These are phyloP conservation scores for Rhazya stricta DNA, from an alignment of 257 asterid genomes.

Conservation along the genomic window DNA sequence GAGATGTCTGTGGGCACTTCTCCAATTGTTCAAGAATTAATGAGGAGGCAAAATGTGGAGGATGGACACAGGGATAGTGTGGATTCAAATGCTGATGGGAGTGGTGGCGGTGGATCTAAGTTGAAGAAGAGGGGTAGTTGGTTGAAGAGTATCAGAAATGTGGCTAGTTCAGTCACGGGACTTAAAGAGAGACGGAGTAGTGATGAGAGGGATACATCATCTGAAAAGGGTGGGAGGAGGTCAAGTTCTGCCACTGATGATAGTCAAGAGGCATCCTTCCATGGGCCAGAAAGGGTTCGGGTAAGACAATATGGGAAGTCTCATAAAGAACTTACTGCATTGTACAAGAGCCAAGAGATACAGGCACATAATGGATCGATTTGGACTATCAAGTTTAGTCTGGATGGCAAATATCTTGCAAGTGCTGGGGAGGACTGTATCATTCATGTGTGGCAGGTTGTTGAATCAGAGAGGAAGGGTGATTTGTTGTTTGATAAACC, in stretches of 20 bases:
- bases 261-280: slow-evolving; percentile 86
- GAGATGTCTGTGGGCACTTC: slow-evolving; percentile 96
- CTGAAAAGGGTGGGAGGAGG: slow-evolving; percentile 95
- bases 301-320: slow-evolving; percentile 90
- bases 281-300: slow-evolving; percentile 79
- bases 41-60: slow-evolving; percentile 93
- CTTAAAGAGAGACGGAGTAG: slow-evolving; percentile 76
- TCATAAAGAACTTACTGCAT: slow-evolving; percentile 72
- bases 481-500: slow-evolving; percentile 66
- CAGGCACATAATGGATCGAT: slow-evolving; percentile 90
- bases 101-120: slow-evolving; percentile 50
- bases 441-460: slow-evolving; percentile 91
- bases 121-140: slow-evolving; percentile 68
- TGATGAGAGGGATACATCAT: slow-evolving; percentile 92
- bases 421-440: slow-evolving; percentile 99
- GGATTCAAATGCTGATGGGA: slow-evolving; percentile 47
- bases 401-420: slow-evolving; percentile 95
- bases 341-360: slow-evolving; percentile 88
- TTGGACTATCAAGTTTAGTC: slow-evolving; percentile 93
- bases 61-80: slow-evolving; percentile 55
- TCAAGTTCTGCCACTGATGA: slow-evolving; percentile 98
- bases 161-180: slow-evolving; percentile 71
- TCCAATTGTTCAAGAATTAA: slow-evolving; percentile 90
- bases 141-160: slow-evolving; percentile 74
- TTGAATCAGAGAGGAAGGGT: slow-evolving; percentile 80